phyloP scores from a whole-genome alignment of 495 filamentous ascomycete genomes.

The Copromyces sp. region DNA sequence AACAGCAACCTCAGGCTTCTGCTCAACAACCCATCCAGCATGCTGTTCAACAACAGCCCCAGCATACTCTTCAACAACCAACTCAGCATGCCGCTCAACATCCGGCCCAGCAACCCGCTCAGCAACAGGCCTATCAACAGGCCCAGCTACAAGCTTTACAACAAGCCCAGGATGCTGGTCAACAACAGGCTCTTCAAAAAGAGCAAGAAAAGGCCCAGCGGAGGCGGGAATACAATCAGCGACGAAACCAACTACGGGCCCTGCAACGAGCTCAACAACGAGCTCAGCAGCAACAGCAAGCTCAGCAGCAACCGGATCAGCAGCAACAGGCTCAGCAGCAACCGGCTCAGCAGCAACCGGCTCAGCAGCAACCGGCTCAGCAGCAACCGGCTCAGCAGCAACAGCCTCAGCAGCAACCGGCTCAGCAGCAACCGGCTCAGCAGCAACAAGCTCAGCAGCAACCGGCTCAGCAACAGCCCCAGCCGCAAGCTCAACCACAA shows the following conservation, averaged over 20 bases:
- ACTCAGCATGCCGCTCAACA: not conserved
- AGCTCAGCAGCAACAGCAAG: not conserved
- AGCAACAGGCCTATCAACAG: slow-evolving; percentile 1
- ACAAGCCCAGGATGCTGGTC: not conserved
- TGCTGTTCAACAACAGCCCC: not conserved
- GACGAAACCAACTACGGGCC: not conserved
- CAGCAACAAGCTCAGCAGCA: not conserved
- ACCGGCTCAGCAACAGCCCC: not conserved
- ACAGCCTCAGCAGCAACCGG: slow-evolving; percentile 5
- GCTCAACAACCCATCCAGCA: not conserved
- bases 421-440: not conserved
- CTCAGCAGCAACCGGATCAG: not conserved
- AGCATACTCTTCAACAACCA: not conserved
- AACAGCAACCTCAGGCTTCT: not conserved
- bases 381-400: not conserved
- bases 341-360: not conserved
- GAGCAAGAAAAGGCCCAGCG: not conserved
- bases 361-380: slow-evolving; percentile 7
- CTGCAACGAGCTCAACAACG: not conserved
- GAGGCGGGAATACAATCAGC: slow-evolving; percentile 1
- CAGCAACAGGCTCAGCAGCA: not conserved
- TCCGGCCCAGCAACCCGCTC: not conserved
- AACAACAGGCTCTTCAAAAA: not conserved
- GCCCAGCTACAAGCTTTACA: not conserved
- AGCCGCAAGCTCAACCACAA: not conserved